These are phyloP conservation scores for Mucor lusitanicus DNA, from an alignment of 371 early-diverging fungal species.

Conservation along the genomic window DNA sequence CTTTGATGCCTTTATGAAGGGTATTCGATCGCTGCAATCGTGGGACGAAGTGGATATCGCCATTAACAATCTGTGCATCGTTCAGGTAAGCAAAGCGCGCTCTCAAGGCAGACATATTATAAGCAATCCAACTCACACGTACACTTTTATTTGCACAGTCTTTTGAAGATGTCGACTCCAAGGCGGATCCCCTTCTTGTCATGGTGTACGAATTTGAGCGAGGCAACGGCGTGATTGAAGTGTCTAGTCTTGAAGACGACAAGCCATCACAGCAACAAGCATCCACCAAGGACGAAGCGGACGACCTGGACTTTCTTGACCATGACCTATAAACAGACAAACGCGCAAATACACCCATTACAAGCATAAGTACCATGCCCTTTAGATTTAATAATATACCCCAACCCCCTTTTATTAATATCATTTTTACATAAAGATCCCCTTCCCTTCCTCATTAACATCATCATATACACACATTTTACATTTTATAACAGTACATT, in stretches of 20 bases:
- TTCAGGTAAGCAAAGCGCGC: constrained; percentile 58
- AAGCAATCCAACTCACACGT: no score
- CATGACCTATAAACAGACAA: not conserved
- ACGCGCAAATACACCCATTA: not conserved
- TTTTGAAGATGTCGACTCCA: constrained; percentile 42
- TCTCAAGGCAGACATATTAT: no score
- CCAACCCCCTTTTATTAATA: not conserved
- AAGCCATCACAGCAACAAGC: not conserved
- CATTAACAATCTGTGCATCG: constrained; percentile 53
- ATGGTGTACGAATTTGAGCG: constrained; percentile 51
- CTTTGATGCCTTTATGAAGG: constrained; percentile 60
- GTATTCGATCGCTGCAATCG: constrained; percentile 49
- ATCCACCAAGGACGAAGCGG: not conserved
- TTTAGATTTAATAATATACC: not conserved
- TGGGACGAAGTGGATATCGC: constrained; percentile 58
- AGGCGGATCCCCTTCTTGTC: constrained; percentile 28
- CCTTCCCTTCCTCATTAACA: not conserved
- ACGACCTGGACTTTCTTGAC: constrained; percentile 1
- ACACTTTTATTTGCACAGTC: constrained; percentile 8
- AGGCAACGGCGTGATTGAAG: constrained; percentile 34
- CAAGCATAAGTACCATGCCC: constrained; percentile 2
- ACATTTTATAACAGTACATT: not conserved
- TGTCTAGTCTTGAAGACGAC: constrained; percentile 15
- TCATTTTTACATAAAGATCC: not conserved
- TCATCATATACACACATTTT: not conserved